phyloP scores from a whole-genome alignment of 805 yeast species.

The Metschnikowia continentalis region DNA sequence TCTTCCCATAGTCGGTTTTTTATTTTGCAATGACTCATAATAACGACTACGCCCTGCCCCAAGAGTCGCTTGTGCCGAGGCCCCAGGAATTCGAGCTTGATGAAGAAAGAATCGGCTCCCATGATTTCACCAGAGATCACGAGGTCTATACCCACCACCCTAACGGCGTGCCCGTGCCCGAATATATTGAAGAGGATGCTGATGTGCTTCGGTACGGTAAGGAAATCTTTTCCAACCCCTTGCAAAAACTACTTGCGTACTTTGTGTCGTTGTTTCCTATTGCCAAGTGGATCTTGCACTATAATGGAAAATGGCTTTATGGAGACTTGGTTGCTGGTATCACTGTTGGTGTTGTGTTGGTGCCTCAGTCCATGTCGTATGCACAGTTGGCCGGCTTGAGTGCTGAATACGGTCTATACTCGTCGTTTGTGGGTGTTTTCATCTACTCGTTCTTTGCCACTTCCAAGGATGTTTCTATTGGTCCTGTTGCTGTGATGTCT shows the following conservation, averaged over 20 bases:
- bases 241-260: conserved; percentile 42
- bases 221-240: conserved; percentile 35
- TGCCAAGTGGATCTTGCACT: conserved; percentile 77
- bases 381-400: conserved; percentile 80
- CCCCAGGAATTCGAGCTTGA: conserved; percentile 16
- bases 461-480: conserved; percentile 91
- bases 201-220: conserved; percentile 32
- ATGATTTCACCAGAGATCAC: conserved; percentile 17
- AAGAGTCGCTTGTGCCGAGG: conserved; percentile 13
- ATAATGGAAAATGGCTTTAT: conserved; percentile 73
- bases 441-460: conserved; percentile 90
- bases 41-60: conserved; percentile 2
- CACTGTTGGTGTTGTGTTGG: conserved; percentile 88
- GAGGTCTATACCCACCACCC: conserved; percentile 11
- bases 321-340: conserved; percentile 88
- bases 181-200: conserved; percentile 31
- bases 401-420: conserved; percentile 84
- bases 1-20: neutral
- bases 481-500: conserved; percentile 97
- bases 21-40: neutral
- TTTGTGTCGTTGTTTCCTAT: conserved; percentile 71
- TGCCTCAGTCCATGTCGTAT: conserved; percentile 95
- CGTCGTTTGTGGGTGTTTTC: conserved; percentile 88
- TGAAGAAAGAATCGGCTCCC: conserved; percentile 13
- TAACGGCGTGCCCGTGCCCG: conserved; percentile 28